Conservation (phyloP, 2,329 filamentous ascomycete species). For the Cordyceps pruinosa region DNA sequence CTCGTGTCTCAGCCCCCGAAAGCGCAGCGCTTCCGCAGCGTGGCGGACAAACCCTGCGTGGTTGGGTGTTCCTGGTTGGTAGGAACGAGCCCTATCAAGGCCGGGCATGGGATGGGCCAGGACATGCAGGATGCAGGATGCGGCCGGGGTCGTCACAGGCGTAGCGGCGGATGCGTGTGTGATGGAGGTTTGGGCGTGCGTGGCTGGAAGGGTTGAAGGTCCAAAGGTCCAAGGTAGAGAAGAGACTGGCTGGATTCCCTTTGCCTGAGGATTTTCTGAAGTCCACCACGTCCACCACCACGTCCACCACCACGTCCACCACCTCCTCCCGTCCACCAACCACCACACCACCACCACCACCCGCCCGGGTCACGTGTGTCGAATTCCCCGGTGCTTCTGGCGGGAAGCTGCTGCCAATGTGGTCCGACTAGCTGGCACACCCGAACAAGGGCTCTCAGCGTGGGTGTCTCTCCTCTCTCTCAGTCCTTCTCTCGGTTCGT, state of each 20-base stretch:
- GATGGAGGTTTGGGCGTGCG: not conserved
- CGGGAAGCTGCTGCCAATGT: no score
- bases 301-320: not conserved
- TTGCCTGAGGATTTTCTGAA: no score
- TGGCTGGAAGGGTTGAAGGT: not conserved
- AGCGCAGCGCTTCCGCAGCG: not conserved
- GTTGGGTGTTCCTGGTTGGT: no score
- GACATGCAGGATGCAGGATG: no score
- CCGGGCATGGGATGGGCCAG: no score
- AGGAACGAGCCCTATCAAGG: no score
- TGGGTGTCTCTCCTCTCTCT: not conserved
- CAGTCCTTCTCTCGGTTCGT: not conserved
- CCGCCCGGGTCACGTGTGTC: not conserved
- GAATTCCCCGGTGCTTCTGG: not conserved
- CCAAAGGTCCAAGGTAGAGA: no score
- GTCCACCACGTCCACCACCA: not conserved
- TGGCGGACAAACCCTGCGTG: not conserved
- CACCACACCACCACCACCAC: not conserved
- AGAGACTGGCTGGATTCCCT: no score
- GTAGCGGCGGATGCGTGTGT: not conserved
- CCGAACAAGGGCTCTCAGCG: not conserved
- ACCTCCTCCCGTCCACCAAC: no score
- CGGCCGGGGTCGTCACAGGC: no score
- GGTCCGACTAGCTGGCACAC: not conserved
- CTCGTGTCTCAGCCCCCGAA: slow-evolving; percentile 5